A percentile compares a stretch with the other conserved stretches of the same genome.
Conservation (phyloP, 2,329 filamentous ascomycete genomes). For the Neodidymelliopsis sp. region DNA sequence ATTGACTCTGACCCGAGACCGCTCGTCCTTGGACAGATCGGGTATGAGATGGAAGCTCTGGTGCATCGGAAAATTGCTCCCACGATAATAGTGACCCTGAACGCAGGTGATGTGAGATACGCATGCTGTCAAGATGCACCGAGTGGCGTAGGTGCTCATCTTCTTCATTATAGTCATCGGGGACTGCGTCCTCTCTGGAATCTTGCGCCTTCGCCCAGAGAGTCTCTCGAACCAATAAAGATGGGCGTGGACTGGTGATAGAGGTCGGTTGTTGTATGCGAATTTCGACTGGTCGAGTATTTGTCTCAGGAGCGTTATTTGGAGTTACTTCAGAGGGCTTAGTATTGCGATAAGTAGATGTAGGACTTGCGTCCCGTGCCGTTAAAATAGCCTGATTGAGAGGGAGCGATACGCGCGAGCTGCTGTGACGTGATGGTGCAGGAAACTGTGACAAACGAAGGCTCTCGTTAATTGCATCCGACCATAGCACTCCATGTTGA, state of each 20-base stretch:
- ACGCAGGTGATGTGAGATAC: slow-evolving; percentile 55
- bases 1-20: slow-evolving; percentile 30
- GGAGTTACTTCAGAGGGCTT: neutral
- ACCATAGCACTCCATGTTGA: slow-evolving; percentile 35
- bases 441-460: slow-evolving; percentile 42
- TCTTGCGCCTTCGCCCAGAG: slow-evolving; percentile 17
- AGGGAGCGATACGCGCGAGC: slow-evolving; percentile 18
- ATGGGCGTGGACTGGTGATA: slow-evolving; percentile 23
- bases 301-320: neutral
- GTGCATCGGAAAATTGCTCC: slow-evolving; percentile 36
- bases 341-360: too few relatives aligned
- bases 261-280: slow-evolving; percentile 32
- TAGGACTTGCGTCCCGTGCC: neutral
- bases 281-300: slow-evolving; percentile 20
- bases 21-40: slow-evolving; percentile 24
- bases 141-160: slow-evolving; percentile 35
- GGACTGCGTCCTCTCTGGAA: neutral
- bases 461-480: slow-evolving; percentile 37
- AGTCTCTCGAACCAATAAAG: slow-evolving; percentile 20
- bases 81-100: slow-evolving; percentile 52
- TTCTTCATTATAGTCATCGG: slow-evolving; percentile 12
- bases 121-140: slow-evolving; percentile 55
- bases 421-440: slow-evolving; percentile 23
- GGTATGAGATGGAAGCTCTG: slow-evolving; percentile 27
- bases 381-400: neutral